Percentiles rank a stretch among this genome's conserved stretches.
These are phyloP conservation scores for Globisporangium viniferum DNA, from an alignment of 352 stramenopile species.

Conservation along the genomic window DNA sequence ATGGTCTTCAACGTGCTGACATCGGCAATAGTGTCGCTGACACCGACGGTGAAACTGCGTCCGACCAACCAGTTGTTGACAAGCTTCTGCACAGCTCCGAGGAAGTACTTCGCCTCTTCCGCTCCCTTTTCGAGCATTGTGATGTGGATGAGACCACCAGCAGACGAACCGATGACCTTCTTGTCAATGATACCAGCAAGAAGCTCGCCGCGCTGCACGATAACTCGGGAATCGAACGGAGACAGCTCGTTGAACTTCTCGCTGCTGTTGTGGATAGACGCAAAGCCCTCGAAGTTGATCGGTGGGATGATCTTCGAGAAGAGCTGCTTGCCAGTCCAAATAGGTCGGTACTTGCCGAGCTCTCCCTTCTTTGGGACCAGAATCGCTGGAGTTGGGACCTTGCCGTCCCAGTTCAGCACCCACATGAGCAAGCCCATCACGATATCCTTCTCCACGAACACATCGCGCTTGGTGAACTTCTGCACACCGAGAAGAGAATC, in stretches of 20 bases:
- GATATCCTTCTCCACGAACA: slow-evolving; percentile 97
- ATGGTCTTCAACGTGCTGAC: slow-evolving; percentile 98
- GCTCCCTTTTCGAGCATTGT: slow-evolving; percentile 93
- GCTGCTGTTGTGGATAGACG: slow-evolving; percentile 94
- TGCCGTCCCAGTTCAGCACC: slow-evolving; percentile 96
- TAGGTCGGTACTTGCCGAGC: slow-evolving; percentile 83
- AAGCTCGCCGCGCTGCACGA: slow-evolving; percentile 96
- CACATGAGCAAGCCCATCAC: slow-evolving; percentile 99
- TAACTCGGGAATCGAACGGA: slow-evolving; percentile 95
- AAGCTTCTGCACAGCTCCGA: slow-evolving; percentile 95
- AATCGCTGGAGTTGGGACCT: slow-evolving; percentile 96
- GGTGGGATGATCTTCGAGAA: slow-evolving; percentile 95
- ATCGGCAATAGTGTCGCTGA: slow-evolving; percentile 98
- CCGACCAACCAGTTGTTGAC: slow-evolving; percentile 99
- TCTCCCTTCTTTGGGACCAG: slow-evolving; percentile 92
- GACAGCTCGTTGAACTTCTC: slow-evolving; percentile 90
- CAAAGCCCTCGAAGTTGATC: slow-evolving; percentile 95
- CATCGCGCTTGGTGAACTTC: slow-evolving; percentile 98
- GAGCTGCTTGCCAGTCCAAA: slow-evolving; percentile 99
- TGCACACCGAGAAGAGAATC: slow-evolving; percentile 96
- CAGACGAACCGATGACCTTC: slow-evolving; percentile 97
- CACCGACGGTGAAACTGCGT: slow-evolving; percentile 97
- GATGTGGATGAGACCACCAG: slow-evolving; percentile 97
- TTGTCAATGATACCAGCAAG: slow-evolving; percentile 99
- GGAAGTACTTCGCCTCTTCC: slow-evolving; percentile 86